Evolutionary conservation across 2,329 filamentous ascomycete genomes (phyloP).

Genomic region (Penicillium sp.): DNA sequence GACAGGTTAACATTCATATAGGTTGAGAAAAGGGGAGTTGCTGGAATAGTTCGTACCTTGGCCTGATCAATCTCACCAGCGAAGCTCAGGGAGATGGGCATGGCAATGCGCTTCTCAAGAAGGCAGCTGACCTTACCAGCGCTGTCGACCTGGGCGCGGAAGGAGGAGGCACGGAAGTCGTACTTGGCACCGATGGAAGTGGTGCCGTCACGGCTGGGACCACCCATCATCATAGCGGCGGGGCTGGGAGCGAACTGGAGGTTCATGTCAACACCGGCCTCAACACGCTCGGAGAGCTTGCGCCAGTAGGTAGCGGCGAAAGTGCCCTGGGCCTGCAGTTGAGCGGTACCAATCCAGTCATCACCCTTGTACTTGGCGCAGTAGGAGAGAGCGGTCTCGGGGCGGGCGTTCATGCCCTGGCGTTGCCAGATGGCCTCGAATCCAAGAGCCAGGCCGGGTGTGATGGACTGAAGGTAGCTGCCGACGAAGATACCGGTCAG

Average conservation of each 20-base stretch:
- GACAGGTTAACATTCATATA: constrained; percentile 11
- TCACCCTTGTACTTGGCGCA: constrained; percentile 86
- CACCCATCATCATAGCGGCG: constrained; percentile 73
- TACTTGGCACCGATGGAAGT: constrained; percentile 96
- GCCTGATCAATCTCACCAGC: constrained; percentile 95
- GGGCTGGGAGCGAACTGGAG: constrained; percentile 74
- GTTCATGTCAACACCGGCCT: constrained; percentile 94
- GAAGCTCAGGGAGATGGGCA: constrained; percentile 91
- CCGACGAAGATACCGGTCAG: constrained; percentile 94
- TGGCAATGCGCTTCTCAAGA: constrained; percentile 93
- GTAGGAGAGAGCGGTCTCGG: constrained; percentile 91
- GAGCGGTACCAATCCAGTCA: constrained; percentile 91
- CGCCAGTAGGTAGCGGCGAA: constrained; percentile 94
- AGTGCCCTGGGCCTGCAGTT: constrained; percentile 85
- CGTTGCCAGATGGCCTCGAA: constrained; percentile 95
- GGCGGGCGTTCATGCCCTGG: constrained; percentile 77
- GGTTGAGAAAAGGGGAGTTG: constrained; percentile 22
- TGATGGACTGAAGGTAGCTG: constrained; percentile 92
- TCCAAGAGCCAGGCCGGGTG: constrained; percentile 82
- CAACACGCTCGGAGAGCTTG: constrained; percentile 88
- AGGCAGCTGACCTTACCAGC: constrained; percentile 91
- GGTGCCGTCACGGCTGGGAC: constrained; percentile 80
- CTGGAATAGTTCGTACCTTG: constrained; percentile 67
- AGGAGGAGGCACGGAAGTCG: constrained; percentile 93
- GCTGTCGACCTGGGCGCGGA: constrained; percentile 94